Evolutionary conservation across 2,329 filamentous ascomycete species (phyloP).

Genomic region (Fusarium foetens): DNA sequence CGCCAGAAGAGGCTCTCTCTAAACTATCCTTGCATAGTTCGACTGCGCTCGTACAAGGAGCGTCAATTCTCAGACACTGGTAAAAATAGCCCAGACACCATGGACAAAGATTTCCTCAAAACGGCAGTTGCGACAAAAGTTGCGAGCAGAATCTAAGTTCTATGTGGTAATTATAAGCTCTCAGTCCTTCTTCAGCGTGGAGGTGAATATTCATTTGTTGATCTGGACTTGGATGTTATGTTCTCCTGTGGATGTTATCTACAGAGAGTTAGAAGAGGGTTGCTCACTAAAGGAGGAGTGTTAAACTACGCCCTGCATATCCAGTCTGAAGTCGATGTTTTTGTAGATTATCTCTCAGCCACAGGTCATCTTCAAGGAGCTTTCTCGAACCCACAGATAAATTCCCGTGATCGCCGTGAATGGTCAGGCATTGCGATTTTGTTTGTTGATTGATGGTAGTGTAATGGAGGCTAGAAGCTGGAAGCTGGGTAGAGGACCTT

Average conservation of each 20-base stretch:
- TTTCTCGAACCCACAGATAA: neutral
- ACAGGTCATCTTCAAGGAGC: neutral
- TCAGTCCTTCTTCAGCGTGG: neutral
- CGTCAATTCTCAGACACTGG: too few relatives aligned
- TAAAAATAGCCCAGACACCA: neutral
- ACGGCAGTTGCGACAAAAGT: neutral
- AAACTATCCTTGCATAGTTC: neutral
- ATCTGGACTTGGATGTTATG: too few relatives aligned
- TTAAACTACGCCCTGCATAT: too few relatives aligned
- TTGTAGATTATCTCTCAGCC: neutral
- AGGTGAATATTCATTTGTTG: too few relatives aligned
- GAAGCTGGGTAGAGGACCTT: neutral
- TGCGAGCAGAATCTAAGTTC: neutral
- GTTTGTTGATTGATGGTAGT: neutral
- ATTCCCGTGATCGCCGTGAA: neutral
- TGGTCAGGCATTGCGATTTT: neutral
- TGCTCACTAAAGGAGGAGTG: too few relatives aligned
- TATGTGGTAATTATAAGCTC: neutral
- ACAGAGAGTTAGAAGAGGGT: too few relatives aligned
- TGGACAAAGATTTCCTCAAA: rapidly evolving
- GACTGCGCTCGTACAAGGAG: neutral
- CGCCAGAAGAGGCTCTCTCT: neutral
- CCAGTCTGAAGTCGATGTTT: neutral
- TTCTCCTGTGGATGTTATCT: too few relatives aligned
- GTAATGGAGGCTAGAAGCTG: neutral